These are phyloP conservation scores for Candida tunisiensis DNA, from an alignment of 1,139 yeast species.

Conservation along the genomic window DNA sequence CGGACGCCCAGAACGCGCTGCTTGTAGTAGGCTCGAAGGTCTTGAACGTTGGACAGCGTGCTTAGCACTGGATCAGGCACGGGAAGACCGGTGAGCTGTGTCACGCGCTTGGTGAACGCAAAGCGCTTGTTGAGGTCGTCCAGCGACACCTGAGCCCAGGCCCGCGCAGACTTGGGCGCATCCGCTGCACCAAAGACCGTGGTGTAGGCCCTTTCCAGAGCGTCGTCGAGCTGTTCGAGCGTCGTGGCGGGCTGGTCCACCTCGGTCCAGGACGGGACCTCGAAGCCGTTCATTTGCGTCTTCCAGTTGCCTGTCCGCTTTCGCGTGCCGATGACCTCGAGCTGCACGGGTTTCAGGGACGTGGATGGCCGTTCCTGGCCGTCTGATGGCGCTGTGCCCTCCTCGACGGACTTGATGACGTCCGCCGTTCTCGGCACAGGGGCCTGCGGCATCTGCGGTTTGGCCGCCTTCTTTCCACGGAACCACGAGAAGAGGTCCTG, in stretches of 20 bases:
- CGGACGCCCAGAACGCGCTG: constrained; percentile 28
- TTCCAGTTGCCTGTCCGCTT: no score
- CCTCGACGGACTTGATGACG: no score
- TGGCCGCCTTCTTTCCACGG: no score
- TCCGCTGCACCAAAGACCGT: constrained; percentile 1
- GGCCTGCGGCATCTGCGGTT: no score
- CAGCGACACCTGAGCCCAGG: no score
- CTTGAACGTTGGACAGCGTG: constrained; percentile 28
- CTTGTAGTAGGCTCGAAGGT: constrained; percentile 29
- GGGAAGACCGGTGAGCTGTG: constrained; percentile 40
- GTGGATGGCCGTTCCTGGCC: no score
- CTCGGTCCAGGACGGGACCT: constrained; percentile 13
- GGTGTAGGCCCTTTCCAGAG: constrained; percentile 3
- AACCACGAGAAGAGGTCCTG: no score
- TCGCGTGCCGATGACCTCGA: no score
- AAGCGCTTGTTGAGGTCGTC: constrained; percentile 44
- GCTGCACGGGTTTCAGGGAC: no score
- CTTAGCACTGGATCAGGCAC: constrained; percentile 51
- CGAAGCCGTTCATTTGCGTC: constrained; percentile 8
- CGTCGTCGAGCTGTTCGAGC: constrained; percentile 7
- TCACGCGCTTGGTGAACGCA: constrained; percentile 37
- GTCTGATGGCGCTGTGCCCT: no score
- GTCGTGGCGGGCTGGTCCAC: constrained; percentile 10
- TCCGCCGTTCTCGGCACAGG: no score
- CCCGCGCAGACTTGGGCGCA: not conserved